phyloP scores from a whole-genome alignment of 2,329 filamentous ascomycete species.

The Furcasterigmium furcatum region DNA sequence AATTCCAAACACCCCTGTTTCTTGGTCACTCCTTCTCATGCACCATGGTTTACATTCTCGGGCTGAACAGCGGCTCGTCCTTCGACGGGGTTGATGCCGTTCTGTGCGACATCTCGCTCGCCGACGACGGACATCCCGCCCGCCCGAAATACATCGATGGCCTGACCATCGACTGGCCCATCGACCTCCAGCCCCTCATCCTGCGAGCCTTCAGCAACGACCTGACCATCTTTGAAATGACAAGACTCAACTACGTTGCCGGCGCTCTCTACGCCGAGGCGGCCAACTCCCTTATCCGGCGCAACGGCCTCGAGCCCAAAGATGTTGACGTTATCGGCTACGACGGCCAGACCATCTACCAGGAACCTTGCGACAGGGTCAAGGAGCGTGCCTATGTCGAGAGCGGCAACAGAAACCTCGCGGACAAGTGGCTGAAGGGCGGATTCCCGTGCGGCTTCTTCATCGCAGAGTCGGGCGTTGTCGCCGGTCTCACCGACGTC shows the following conservation, averaged over 20 bases:
- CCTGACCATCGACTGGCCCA: constrained; percentile 23
- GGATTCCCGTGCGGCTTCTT: too few species aligned
- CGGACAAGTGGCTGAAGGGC: constrained; percentile 21
- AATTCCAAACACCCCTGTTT: too few species aligned
- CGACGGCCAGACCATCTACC: constrained; percentile 25
- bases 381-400: constrained; percentile 14
- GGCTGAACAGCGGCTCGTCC: constrained; percentile 23
- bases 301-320: constrained; percentile 13
- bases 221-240: constrained; percentile 21
- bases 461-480: too few species aligned
- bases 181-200: constrained; percentile 18
- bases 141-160: constrained; percentile 20
- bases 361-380: constrained; percentile 20
- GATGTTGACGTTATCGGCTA: constrained; percentile 24
- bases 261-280: constrained; percentile 23
- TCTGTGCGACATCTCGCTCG: constrained; percentile 20
- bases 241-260: constrained; percentile 22
- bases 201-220: constrained; percentile 21
- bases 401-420: constrained; percentile 17
- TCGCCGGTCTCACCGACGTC: too few species aligned
- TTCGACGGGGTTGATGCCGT: constrained; percentile 26
- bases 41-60: too few species aligned
- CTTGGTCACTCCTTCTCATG: too few species aligned
- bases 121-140: constrained; percentile 21
- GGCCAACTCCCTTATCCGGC: constrained; percentile 16